Conservation (phyloP, 2,329 filamentous ascomycete species). For the Myriangium duriaei region DNA sequence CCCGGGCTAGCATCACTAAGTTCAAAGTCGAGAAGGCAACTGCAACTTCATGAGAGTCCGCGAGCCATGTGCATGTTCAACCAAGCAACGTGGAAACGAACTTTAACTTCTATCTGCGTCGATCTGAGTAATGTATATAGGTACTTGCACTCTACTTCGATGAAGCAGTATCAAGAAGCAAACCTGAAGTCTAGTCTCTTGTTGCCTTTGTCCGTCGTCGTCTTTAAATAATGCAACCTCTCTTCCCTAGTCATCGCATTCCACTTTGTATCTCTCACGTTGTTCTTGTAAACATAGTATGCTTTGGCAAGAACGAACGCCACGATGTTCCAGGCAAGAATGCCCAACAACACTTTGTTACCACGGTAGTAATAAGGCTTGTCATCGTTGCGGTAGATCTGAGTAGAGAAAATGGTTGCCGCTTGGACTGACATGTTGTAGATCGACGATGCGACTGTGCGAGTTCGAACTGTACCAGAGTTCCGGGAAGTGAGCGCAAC, state of each 20-base stretch:
- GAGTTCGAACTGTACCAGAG: conserved; percentile 30
- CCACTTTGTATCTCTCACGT: conserved; percentile 22
- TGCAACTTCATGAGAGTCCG: no score
- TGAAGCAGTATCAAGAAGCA: conserved; percentile 7
- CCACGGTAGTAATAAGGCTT: conserved; percentile 32
- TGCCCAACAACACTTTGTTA: conserved; percentile 23
- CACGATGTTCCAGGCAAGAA: conserved; percentile 21
- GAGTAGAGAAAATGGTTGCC: conserved; percentile 33
- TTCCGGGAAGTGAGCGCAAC: conserved; percentile 32
- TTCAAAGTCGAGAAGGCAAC: no score
- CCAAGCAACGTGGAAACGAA: no score
- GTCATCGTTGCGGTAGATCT: conserved; percentile 39
- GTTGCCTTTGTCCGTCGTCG: conserved; percentile 24
- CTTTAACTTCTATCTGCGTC: no score
- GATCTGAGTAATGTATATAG: no score
- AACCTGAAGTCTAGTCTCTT: conserved; percentile 13
- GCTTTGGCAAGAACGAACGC: conserved; percentile 21
- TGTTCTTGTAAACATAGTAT: conserved; percentile 24
- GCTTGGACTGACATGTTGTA: conserved; percentile 38
- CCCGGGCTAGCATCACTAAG: no score
- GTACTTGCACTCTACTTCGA: no score
- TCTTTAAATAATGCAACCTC: conserved; percentile 22
- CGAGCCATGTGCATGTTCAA: no score
- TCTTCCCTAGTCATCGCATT: conserved; percentile 26
- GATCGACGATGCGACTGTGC: conserved; percentile 30